Evolutionary conservation across 768 basidiomycete species (phyloP), one percentile per base, ranked within the genome.

Genomic region (Xerocomus spinulosus): DNA sequence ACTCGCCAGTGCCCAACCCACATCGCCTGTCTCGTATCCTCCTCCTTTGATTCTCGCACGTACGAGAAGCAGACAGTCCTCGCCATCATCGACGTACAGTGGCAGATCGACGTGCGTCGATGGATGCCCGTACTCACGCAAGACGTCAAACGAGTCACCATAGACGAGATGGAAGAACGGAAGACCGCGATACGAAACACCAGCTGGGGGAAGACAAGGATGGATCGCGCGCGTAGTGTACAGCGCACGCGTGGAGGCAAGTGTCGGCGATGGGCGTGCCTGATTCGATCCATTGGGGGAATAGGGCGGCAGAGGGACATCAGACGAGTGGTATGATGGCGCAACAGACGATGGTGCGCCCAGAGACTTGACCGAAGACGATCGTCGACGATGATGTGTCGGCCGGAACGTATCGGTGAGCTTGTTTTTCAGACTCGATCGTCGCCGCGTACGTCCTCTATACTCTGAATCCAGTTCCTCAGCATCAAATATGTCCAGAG

Each of bases 1-100:
- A 62, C 88, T 90, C 29, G 88, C 88, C 52, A 92, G 63, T 3
- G 83, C 83, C 89, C 89, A 91, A 0, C 88, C 88, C 15, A 90
- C 74, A 9, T 75, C 71, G 10, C 78, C 77, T 4, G 52, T 38
- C 3, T 63, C 58, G 32, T 55, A 53, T 54, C 51, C 60, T 42
- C 53, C 40, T 5, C 60, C 56, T 26, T 60, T 63, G 30, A 45
- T 36, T 10, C 39, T 49, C 62, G 84, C 79, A 35, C 87, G 70
- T 52, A 83, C 87, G 21, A 91, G 74, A 44, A 92, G 67, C 52
- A 92, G 68, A 67, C 88, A 90, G 56, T 91, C 89, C 36, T 79
- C 78, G 10, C 75, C 75, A 53, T 88, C 88, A 55, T 91, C 88
- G 42, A 90, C 84, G 56, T 83, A 82, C 47, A 92, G 60, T 3